These are phyloP conservation scores for Moricandia moricandioides DNA, from an alignment of 345 rosid genomes.

Conservation along the genomic window DNA sequence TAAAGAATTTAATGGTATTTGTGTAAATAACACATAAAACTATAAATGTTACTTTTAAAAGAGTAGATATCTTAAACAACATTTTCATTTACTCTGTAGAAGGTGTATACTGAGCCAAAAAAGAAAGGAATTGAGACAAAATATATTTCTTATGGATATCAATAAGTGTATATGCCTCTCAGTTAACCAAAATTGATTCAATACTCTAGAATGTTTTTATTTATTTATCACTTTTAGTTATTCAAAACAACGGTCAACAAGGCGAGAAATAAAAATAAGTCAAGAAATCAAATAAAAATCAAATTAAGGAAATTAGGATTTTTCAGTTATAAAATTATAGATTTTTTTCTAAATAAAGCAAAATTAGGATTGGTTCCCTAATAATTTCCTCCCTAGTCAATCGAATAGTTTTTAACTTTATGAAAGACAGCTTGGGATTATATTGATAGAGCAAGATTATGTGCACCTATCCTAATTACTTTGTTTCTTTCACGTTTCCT, in stretches of 20 bases:
- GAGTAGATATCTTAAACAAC: too few relatives aligned
- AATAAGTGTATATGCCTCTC: not conserved
- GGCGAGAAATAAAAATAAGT: not conserved
- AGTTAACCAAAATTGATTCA: not conserved
- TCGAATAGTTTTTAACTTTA: not conserved
- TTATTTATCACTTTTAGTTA: not conserved
- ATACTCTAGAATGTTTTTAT: not conserved
- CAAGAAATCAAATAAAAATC: not conserved
- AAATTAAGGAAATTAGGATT: not conserved
- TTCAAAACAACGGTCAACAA: not conserved
- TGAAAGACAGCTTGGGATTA: not conserved
- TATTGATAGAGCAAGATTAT: not conserved
- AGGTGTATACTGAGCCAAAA: too few relatives aligned
- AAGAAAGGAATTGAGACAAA: too few relatives aligned
- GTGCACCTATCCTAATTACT: not conserved
- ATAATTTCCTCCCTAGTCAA: not conserved
- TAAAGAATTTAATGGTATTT: too few relatives aligned
- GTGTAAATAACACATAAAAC: too few relatives aligned
- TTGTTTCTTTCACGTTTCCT: not conserved
- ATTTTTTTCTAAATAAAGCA: not conserved
- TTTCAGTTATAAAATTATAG: not conserved
- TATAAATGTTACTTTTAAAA: too few relatives aligned
- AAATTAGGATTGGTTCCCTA: constrained; percentile 10
- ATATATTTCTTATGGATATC: too few relatives aligned
- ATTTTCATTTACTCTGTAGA: too few relatives aligned